Base-by-base conservation (phyloP, 163 green algal genomes). In the Scenedesmus sp. region DNA sequence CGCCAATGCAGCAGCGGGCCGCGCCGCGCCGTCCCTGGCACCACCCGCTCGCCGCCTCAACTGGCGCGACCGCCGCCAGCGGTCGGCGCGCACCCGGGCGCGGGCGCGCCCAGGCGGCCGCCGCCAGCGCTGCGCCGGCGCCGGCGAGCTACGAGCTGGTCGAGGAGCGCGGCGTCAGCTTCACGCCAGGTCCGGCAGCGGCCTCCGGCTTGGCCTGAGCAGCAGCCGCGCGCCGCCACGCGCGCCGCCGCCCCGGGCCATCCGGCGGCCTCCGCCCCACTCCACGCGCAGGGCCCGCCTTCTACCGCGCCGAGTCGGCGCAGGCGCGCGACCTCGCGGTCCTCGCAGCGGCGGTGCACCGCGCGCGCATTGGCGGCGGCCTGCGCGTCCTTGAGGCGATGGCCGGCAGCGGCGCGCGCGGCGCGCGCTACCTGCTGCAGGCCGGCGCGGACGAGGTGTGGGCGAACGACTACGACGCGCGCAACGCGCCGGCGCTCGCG, bases 381-480 rank as follows among this genome's bases (percentile, higher is more conserved):
- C 73, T 95, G 45, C 66, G 75, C 5, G 91, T 95, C 56, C 62
- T 92, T 24, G 91, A 95, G 56, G 83, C 85, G 5, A 92, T 92
- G 87, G 56, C 73, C 9, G 91, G 85, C 28, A 87, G 79, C n/a
- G 91, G 91, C 63, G 82, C 93, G 53, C 82, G 91, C 0, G 81
- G 80, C 0, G 79, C 85, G 22, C 81, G 91, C 14, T 95, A 95
- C 83, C 53, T 94, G 20, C n/a, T 58, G 18, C 86, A 91, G 83
- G 87, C 86, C 1, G 81, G 77, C 39, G 90, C 84, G 4, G 79
- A 91, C 26, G 64, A 83, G 39, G 90, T 94, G 26, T 94, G 90
- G 90, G 75, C 74, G 63, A 93, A 94, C 62, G 90, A 94, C 72
- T 67, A 75, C 45, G 83, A 85, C 78, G 24, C 79, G 1, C 53